Evolutionary conservation across 2,329 filamentous ascomycete species (phyloP).

Genomic region (Xylariaceae sp.): DNA sequence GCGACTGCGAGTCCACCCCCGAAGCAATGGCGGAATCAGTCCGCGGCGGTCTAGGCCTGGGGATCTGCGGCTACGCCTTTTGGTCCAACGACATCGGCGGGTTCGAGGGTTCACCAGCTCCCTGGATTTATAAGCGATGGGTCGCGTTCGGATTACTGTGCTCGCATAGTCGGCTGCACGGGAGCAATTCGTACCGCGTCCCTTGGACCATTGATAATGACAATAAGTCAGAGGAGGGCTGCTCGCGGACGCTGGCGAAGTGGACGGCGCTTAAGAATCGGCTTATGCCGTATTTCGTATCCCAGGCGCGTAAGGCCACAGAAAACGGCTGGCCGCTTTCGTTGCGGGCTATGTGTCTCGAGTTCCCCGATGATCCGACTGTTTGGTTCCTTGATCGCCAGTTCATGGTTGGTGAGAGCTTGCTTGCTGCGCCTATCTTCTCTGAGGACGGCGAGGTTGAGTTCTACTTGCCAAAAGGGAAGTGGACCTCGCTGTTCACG

Average conservation of each 20-base stretch:
- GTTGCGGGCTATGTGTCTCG: constrained; percentile 62
- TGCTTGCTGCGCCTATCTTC: constrained; percentile 64
- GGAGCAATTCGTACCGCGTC: constrained; percentile 67
- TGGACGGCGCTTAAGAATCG: constrained; percentile 49
- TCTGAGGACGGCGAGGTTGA: constrained; percentile 62
- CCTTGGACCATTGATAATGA: constrained; percentile 69
- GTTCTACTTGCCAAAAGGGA: constrained; percentile 57
- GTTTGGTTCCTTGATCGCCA: constrained; percentile 65
- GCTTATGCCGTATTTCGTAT: constrained; percentile 50
- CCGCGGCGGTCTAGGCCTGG: constrained; percentile 60
- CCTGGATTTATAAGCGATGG: constrained; percentile 73
- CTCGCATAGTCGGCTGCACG: constrained; percentile 67
- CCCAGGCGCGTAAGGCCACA: constrained; percentile 39
- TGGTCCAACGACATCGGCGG: constrained; percentile 70
- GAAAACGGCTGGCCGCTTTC: constrained; percentile 56
- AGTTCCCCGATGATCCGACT: constrained; percentile 68
- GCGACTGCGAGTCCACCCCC: constrained; percentile 70
- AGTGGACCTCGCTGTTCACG: constrained; percentile 47
- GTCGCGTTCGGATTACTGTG: constrained; percentile 71
- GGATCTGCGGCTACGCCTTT: constrained; percentile 61
- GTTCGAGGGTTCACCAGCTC: constrained; percentile 64
- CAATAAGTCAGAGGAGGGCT: constrained; percentile 52
- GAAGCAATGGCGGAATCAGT: constrained; percentile 70
- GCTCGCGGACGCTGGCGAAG: constrained; percentile 44
- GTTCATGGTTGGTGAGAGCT: constrained; percentile 66